Evolutionary conservation across 441 rosid species (phyloP), one percentile per base, ranked within the genome.

Genomic region (Francoa sonchifolia): DNA sequence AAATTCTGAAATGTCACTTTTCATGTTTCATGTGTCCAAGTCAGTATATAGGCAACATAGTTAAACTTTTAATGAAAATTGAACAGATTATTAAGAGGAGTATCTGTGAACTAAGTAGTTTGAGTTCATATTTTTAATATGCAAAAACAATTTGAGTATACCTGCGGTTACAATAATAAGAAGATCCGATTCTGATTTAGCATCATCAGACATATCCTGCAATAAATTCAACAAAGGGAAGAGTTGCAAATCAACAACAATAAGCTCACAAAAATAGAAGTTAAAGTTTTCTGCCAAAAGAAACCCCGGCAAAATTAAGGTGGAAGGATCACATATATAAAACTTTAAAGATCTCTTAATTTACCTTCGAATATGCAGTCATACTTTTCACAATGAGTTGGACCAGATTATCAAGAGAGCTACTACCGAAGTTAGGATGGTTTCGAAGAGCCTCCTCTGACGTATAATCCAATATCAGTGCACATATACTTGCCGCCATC

Each of bases 401-500:
- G 17, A 67, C 64, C 18, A 90, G 58, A 32, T 48, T 61, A 39
- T 43, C 45, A 15, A 76, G 57, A 17, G 72, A 55, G 55, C 55
- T 55, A 26, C 9, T 23, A 37, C 47, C 55, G 41, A 80, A 75
- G 47, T 44, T 52, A 11, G 73, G 67, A 67, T 65, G 77, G 48
- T 56, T 63, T 16, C 68, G 63, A 51, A 90, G 79, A 52, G 73
- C 73, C 35, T 66, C 76, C 62, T 86, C 93, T 21, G 99, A 85
- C 33, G 78, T 76, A 30, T 50, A 54, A 52, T 78, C 95, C 19
- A 80, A 57, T 47, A 82, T 53, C 59, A 86, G 57, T 2, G 80
- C 54, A 62, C 82, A 71, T 42, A 90, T 69, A 65, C 83, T 76
- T 42, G 88, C 66, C 51, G 85, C 90, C 96, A 82, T 74, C 84